Base-by-base conservation (phyloP, 2,329 filamentous ascomycete species). In the Neofusicoccum umdonicola region DNA sequence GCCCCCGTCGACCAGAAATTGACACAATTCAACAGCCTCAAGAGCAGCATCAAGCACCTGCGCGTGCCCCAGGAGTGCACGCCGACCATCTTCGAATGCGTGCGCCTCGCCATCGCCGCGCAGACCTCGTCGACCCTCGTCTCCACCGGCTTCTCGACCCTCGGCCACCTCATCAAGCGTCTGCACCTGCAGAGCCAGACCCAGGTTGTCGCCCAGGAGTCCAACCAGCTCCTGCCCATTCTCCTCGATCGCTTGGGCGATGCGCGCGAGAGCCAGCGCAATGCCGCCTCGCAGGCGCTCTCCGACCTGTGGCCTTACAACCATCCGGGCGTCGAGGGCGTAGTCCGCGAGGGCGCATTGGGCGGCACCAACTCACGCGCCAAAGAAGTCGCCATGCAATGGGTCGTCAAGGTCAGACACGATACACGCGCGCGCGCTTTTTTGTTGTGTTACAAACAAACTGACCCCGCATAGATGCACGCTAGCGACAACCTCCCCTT, bases 41-140 rank as follows among this genome's bases (percentile, higher is more conserved):
- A 97, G 79, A 93, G 91, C 48, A 87, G 88, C 76, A 97, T 97
- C 83, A 97, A 97, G 78, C 93, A 96, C 78, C 90, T 91, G 75
- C 93, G 93, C 80, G 91, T 97, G 51, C 92, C 92, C 66, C 92
- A 96, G 69, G 78, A 79, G 63, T 85, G 85, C 71, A 85, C 96
- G 70, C 79, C 87, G 31, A 83, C 87, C 65, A 87, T 97, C 68
- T 96, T 97, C 78, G 92, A 97, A 67, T 91, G 89, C 68, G 83
- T 96, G 72, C 89, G 90, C 68, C 80, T 88, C 62, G 90, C 92
- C 66, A 90, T 94, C 69, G 81, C 84, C 62, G 91, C 91, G 47
- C 89, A 91, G 71, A 90, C 96, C 72, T 89, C 89, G 48, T 86
- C 87, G 39, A 77, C 79, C 19, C 88, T 97, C 67, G 88, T 90